These are phyloP conservation scores for Ananas comosus DNA, from an alignment of 176 grass and related monocot species.

Conservation along the genomic window DNA sequence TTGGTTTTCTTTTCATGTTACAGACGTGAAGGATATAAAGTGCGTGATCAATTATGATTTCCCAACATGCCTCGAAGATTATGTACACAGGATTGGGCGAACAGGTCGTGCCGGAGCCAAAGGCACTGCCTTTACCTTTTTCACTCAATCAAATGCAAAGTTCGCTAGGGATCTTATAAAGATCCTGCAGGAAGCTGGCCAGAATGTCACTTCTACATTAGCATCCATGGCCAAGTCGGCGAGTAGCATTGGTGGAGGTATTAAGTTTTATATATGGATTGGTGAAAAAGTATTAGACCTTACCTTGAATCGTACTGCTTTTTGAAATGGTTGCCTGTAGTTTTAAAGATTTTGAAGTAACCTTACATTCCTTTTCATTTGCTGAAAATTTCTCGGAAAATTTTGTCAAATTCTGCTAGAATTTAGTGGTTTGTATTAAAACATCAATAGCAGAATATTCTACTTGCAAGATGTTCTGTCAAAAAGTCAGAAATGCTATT, in stretches of 20 bases:
- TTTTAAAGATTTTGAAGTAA: not conserved
- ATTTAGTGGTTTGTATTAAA: too few relatives aligned
- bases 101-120: conserved; percentile 90
- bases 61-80: conserved; percentile 85
- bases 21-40: conserved; percentile 99
- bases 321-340: not conserved
- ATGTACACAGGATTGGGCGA: conserved; percentile 94
- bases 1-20: conserved; percentile 27
- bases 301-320: not conserved
- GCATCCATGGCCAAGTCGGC: conserved; percentile 51
- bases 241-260: conserved; percentile 46
- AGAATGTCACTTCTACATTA: conserved; percentile 68
- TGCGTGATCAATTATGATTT: conserved; percentile 99
- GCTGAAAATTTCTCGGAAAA: too few relatives aligned
- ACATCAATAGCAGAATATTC: too few relatives aligned
- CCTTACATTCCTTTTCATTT: too few relatives aligned
- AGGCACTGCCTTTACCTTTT: conserved; percentile 80
- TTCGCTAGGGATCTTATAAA: conserved; percentile 81
- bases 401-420: too few relatives aligned
- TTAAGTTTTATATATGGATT: not conserved
- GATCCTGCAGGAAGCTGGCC: conserved; percentile 69
- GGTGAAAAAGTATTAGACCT: not conserved
- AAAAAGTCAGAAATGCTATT: too few relatives aligned
- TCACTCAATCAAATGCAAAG: conserved; percentile 61
- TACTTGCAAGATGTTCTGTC: too few relatives aligned